Evolutionary conservation across 257 asterid species (phyloP).

Genomic region (Datura wrightii): DNA sequence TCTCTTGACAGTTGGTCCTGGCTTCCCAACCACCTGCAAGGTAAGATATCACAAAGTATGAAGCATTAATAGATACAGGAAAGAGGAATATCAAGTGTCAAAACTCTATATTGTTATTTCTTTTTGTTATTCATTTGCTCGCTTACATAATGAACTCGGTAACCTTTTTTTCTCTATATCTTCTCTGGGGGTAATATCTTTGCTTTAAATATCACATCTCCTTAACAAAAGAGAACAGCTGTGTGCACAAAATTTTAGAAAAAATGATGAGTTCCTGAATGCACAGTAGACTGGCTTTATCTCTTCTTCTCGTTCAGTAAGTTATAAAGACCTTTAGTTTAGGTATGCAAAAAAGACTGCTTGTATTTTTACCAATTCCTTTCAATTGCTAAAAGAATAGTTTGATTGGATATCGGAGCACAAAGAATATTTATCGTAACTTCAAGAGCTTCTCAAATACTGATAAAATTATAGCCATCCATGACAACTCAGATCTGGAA

Average conservation of each 20-base stretch:
- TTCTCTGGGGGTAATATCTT: conserved; percentile 5
- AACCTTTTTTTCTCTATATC: background rate
- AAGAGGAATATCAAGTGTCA: conserved; percentile 17
- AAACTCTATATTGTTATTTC: background rate
- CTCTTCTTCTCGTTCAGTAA: background rate
- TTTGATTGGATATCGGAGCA: conserved; percentile 7
- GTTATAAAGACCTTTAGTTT: conserved; percentile 19
- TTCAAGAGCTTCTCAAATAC: background rate
- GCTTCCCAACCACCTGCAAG: conserved; percentile 84
- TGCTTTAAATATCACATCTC: background rate
- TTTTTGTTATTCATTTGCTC: background rate
- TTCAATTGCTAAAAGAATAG: conserved; percentile 21
- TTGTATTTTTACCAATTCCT: background rate
- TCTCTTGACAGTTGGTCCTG: conserved; percentile 88
- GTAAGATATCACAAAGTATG: background rate
- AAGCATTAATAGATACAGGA: conserved; percentile 19
- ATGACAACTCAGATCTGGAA: background rate
- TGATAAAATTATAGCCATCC: conserved; percentile 2
- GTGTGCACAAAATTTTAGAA: background rate
- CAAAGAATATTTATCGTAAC: background rate
- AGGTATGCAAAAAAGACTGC: conserved; percentile 3
- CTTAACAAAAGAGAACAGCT: background rate
- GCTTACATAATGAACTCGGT: conserved; percentile 21
- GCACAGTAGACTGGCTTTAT: background rate
- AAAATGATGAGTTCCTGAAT: conserved; percentile 23